phyloP scores from a whole-genome alignment of 208 protist genomes.

The Leptomonas pyrrhocoris region DNA sequence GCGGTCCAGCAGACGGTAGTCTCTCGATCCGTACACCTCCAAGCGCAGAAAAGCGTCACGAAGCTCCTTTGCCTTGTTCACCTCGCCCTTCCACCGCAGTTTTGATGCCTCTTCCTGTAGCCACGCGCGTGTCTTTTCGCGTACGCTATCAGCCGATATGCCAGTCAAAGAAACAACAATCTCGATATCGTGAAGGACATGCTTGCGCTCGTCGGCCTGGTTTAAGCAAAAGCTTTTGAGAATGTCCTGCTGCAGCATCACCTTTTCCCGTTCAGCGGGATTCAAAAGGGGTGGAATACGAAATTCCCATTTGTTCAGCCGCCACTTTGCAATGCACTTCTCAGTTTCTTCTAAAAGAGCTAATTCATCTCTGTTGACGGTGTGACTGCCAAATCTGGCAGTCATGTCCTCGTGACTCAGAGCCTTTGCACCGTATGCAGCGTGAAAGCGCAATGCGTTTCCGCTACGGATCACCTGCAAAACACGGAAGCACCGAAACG shows the following conservation, averaged over 20 bases:
- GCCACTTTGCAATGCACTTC: constrained; percentile 61
- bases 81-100: constrained; percentile 84
- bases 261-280: constrained; percentile 49
- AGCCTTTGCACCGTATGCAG: constrained; percentile 51
- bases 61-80: constrained; percentile 79
- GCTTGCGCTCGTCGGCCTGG: constrained; percentile 42
- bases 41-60: constrained; percentile 86
- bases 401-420: constrained; percentile 58
- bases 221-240: constrained; percentile 65
- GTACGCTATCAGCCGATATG: constrained; percentile 44
- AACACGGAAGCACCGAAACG: constrained; percentile 16
- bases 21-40: constrained; percentile 69
- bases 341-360: constrained; percentile 64
- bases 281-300: constrained; percentile 63
- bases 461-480: constrained; percentile 12
- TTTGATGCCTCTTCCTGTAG: constrained; percentile 76
- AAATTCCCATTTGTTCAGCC: constrained; percentile 89
- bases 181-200: constrained; percentile 50
- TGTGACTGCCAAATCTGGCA: constrained; percentile 18
- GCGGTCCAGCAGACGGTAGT: constrained; percentile 74
- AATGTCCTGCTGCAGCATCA: constrained; percentile 66
- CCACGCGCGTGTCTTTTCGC: constrained; percentile 72
- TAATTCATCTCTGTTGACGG: constrained; percentile 30
- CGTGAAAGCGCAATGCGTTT: constrained; percentile 40
- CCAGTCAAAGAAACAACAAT: constrained; percentile 52